Conservation (phyloP, 2,329 filamentous ascomycete species). For the Aphanocladium album region DNA sequence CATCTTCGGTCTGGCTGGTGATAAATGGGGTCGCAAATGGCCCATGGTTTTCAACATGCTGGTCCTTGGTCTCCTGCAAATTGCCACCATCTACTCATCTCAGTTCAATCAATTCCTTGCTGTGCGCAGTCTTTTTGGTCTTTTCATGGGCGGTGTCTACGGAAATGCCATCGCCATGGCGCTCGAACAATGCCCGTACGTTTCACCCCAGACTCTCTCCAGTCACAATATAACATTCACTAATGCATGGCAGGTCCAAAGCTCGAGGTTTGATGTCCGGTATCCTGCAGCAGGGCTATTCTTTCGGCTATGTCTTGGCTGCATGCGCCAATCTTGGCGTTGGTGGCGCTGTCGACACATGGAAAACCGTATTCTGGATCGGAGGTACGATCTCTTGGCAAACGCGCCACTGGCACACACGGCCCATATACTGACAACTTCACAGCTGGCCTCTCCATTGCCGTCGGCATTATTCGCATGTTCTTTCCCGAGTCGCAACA, state of each 20-base stretch:
- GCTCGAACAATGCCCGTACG: conserved; percentile 65
- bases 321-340: conserved; percentile 71
- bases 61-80: conserved; percentile 59
- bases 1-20: conserved; percentile 69
- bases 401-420: not conserved
- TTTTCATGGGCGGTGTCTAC: conserved; percentile 79
- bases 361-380: conserved; percentile 75
- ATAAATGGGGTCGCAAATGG: conserved; percentile 78
- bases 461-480: conserved; percentile 61
- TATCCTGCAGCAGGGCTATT: conserved; percentile 77
- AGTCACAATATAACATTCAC: conserved; percentile 6
- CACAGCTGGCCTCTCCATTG: conserved; percentile 59
- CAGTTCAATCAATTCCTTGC: conserved; percentile 73
- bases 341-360: conserved; percentile 56
- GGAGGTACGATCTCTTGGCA: conserved; percentile 35
- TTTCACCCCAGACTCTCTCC: conserved; percentile 12
- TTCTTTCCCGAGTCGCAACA: conserved; percentile 70
- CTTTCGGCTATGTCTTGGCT: conserved; percentile 73
- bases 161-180: conserved; percentile 76
- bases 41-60: conserved; percentile 80
- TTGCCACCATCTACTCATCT: conserved; percentile 70
- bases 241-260: conserved; percentile 39
- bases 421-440: not conserved
- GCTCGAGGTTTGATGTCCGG: conserved; percentile 77
- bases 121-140: conserved; percentile 66